Evolutionary conservation across 257 asterid species (phyloP).

Genomic region (Catharanthus roseus): DNA sequence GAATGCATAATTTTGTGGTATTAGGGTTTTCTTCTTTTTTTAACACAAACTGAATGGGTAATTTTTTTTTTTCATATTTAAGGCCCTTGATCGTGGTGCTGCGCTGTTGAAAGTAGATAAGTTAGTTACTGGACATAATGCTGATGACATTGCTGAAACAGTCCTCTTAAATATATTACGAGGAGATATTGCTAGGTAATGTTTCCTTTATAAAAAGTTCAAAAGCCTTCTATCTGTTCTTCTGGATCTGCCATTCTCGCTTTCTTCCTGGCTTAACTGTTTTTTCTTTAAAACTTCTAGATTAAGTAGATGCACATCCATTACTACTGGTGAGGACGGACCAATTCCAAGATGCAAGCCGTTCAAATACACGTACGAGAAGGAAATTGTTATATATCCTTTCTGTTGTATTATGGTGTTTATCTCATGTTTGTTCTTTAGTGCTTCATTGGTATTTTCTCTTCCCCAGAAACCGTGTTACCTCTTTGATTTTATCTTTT

Average conservation of each 20-base stretch:
- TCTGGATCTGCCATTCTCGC: background rate
- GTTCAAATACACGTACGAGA: constrained; percentile 95
- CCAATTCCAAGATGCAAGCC: constrained; percentile 99
- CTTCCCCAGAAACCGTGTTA: background rate
- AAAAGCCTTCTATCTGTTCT: constrained; percentile 1
- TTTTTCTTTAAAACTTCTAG: constrained; percentile 32
- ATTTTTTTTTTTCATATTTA: constrained; percentile 18
- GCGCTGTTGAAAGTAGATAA: constrained; percentile 89
- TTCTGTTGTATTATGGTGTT: constrained; percentile 5
- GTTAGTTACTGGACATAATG: constrained; percentile 95
- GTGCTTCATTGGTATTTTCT: background rate
- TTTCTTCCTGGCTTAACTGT: constrained; percentile 14
- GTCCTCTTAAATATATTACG: constrained; percentile 89
- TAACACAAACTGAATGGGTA: background rate
- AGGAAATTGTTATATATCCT: constrained; percentile 99
- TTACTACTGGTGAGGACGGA: constrained; percentile 95
- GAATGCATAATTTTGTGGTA: background rate
- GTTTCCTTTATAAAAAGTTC: background rate
- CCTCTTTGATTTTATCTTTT: background rate
- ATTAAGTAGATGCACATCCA: constrained; percentile 88
- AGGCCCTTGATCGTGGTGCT: constrained; percentile 99
- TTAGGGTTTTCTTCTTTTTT: too few relatives aligned
- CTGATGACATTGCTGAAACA: constrained; percentile 98
- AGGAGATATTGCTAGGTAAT: constrained; percentile 98
- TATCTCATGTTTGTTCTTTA: constrained; percentile 9